Evolutionary conservation across 1,284 basidiomycete species (phyloP).

Genomic region (Kalmanozyma brasiliensis): DNA sequence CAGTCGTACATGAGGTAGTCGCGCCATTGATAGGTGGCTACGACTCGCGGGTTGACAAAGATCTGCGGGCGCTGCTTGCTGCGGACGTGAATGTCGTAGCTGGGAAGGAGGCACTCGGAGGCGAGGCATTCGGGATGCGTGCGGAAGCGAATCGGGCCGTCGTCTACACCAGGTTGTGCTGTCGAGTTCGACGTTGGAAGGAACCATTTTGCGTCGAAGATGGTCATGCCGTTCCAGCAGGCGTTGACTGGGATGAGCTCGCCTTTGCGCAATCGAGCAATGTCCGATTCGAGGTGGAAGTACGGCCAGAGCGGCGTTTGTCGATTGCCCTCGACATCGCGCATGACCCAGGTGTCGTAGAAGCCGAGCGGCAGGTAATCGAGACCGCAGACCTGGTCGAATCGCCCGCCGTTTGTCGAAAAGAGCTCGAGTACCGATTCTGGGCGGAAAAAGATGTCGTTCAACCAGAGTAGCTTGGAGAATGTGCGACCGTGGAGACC

Average conservation of each 20-base stretch:
- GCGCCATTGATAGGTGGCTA: conserved; percentile 45
- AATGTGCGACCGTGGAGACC: conserved; percentile 35
- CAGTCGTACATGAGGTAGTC: conserved; percentile 48
- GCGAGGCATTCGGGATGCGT: conserved; percentile 71
- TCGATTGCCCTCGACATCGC: conserved; percentile 61
- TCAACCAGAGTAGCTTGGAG: conserved; percentile 52
- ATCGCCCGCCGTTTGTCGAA: conserved; percentile 71
- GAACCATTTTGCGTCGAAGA: conserved; percentile 71
- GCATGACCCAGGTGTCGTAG: conserved; percentile 70
- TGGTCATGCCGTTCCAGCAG: conserved; percentile 75
- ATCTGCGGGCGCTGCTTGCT: conserved; percentile 68
- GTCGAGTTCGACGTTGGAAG: conserved; percentile 4
- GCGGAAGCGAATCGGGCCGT: conserved; percentile 71
- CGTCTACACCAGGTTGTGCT: conserved; percentile 58
- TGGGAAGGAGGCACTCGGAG: conserved; percentile 73
- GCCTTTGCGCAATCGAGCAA: conserved; percentile 66
- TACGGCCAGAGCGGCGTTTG: conserved; percentile 71
- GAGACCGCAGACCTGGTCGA: conserved; percentile 73
- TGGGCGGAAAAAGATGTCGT: conserved; percentile 51
- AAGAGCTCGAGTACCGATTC: conserved; percentile 58
- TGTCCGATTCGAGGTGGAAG: conserved; percentile 69
- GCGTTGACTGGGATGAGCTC: conserved; percentile 70
- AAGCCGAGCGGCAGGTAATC: conserved; percentile 71
- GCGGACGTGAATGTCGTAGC: conserved; percentile 72
- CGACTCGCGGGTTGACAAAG: conserved; percentile 70